Evolutionary conservation across 306 rosid genomes (phyloP).

Genomic region (Citrullus colocynthis): DNA sequence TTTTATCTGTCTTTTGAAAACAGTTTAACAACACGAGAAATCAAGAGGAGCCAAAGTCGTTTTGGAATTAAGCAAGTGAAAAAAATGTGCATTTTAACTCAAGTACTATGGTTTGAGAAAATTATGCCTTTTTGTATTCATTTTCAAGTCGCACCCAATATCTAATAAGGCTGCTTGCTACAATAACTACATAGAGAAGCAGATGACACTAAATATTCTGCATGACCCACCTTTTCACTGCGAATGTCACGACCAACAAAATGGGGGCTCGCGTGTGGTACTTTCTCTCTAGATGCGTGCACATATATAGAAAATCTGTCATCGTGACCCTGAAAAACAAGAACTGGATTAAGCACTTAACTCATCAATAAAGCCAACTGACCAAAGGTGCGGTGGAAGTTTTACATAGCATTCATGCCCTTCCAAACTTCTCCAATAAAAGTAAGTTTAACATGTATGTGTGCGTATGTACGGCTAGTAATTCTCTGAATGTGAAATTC

Average conservation of each 20-base stretch:
- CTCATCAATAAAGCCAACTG: neutral
- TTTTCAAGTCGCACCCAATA: neutral
- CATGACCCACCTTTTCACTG: constrained; percentile 61
- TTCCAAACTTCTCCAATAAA: neutral
- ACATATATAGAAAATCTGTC: constrained; percentile 86
- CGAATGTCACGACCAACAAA: constrained; percentile 65
- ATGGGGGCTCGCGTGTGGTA: constrained; percentile 67
- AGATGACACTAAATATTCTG: neutral
- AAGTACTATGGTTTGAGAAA: neutral
- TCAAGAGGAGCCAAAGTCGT: neutral
- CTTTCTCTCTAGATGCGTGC: constrained; percentile 78
- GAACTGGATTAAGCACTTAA: neutral
- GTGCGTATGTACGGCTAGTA: neutral
- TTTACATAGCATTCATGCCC: neutral
- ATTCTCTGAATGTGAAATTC: neutral
- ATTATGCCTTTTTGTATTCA: neutral
- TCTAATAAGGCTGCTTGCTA: neutral
- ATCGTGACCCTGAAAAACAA: constrained; percentile 80
- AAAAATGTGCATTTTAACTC: neutral
- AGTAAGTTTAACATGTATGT: neutral
- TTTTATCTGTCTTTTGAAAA: neutral
- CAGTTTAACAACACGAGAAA: neutral
- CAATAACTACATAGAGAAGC: neutral
- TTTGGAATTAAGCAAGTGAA: neutral
- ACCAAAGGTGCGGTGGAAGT: neutral